phyloP scores from a whole-genome alignment of 305 asterid genomes.

The Solanum hybrid region DNA sequence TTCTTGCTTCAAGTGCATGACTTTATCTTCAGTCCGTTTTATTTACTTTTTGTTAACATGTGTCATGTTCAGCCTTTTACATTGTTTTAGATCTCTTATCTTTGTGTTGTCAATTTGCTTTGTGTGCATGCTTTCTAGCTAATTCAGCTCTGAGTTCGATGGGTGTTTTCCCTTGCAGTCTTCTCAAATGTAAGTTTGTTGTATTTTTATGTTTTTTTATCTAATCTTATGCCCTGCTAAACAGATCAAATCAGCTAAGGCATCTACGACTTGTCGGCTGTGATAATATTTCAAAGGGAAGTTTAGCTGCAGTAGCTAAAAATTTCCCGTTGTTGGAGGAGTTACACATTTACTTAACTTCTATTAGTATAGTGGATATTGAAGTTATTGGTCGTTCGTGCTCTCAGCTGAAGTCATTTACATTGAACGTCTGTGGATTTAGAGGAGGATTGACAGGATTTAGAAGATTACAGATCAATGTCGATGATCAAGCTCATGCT shows the following conservation, averaged over 20 bases:
- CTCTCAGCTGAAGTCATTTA: slow-evolving; percentile 31
- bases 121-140: neutral
- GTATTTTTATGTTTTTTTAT: neutral
- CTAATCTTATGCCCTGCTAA: neutral
- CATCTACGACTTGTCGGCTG: slow-evolving; percentile 27
- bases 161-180: neutral
- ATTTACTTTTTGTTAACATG: neutral
- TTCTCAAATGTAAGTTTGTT: neutral
- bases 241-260: slow-evolving; percentile 29
- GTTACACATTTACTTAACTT: slow-evolving; percentile 28
- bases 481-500: neutral
- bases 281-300: slow-evolving; percentile 13
- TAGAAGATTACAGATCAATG: neutral
- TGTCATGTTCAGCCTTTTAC: neutral
- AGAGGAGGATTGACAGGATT: neutral
- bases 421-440: neutral
- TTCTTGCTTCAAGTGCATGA: neutral
- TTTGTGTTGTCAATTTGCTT: neutral
- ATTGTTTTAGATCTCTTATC: neutral
- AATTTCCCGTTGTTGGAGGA: slow-evolving; percentile 38
- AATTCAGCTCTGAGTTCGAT: neutral
- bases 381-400: slow-evolving; percentile 32
- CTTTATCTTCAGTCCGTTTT: neutral
- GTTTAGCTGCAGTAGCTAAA: slow-evolving; percentile 23
- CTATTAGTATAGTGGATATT: slow-evolving; percentile 17